phyloP scores from a whole-genome alignment of 2,329 filamentous ascomycete species.

The Fusarium pilosicola region DNA sequence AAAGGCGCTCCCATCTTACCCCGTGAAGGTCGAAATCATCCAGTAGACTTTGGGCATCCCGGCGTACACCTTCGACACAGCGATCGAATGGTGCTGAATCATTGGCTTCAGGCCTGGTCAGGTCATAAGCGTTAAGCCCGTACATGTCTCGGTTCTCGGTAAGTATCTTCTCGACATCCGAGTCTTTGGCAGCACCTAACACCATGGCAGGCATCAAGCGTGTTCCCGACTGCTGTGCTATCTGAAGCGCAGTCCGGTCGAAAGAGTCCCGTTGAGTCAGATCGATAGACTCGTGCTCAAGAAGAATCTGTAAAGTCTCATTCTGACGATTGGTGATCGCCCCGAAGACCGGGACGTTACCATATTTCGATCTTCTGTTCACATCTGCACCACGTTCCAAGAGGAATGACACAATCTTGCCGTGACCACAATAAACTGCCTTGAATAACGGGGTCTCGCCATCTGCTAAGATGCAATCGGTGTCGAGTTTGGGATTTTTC shows the following conservation, averaged over 20 bases:
- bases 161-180: conserved; percentile 1
- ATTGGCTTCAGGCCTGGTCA: neutral
- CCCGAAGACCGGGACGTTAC: conserved; percentile 14
- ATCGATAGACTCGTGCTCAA: conserved; percentile 16
- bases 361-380: conserved; percentile 14
- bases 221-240: conserved; percentile 16
- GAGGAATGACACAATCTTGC: conserved; percentile 12
- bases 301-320: conserved; percentile 3
- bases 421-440: conserved; percentile 3
- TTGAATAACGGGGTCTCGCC: conserved; percentile 22
- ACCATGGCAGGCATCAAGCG: conserved; percentile 16
- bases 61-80: conserved; percentile 14
- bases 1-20: conserved; percentile 19
- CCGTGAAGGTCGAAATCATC: neutral
- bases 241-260: conserved; percentile 15
- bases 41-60: conserved; percentile 14
- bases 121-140: conserved; percentile 18
- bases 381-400: conserved; percentile 26
- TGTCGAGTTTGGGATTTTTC: conserved; percentile 23
- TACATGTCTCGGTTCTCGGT: conserved; percentile 24
- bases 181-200: conserved; percentile 9
- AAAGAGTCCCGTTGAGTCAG: conserved; percentile 23
- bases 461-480: conserved; percentile 7
- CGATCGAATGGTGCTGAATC: neutral
- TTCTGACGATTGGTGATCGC: conserved; percentile 20